These are phyloP conservation scores for Beta corolliflora DNA, from an alignment of 179 eudicot species.

Conservation along the genomic window DNA sequence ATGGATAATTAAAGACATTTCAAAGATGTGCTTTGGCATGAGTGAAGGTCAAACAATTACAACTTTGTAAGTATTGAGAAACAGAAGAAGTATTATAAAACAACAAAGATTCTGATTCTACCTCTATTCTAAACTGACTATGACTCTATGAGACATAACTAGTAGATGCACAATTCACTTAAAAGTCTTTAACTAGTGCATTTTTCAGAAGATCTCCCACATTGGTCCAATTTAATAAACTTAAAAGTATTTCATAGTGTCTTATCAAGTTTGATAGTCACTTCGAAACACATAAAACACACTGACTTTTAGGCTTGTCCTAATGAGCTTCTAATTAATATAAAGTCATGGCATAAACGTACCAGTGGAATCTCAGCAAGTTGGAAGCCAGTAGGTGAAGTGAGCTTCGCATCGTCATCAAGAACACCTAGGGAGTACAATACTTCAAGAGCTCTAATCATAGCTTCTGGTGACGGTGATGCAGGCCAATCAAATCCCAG, in stretches of 20 bases:
- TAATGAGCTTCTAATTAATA: not conserved
- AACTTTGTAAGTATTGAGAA: no score
- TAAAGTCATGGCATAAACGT: conserved; percentile 26
- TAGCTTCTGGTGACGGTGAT: conserved; percentile 92
- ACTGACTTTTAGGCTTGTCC: not conserved
- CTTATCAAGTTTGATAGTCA: not conserved
- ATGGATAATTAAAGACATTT: no score
- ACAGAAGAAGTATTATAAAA: no score
- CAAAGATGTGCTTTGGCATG: no score
- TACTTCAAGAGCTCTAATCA: conserved; percentile 96
- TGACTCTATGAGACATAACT: no score
- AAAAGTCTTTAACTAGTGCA: not conserved
- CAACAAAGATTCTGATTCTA: no score
- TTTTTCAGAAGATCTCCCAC: not conserved
- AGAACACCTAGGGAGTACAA: conserved; percentile 90
- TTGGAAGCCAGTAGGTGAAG: conserved; percentile 94
- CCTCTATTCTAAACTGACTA: no score
- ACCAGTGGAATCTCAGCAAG: conserved; percentile 96
- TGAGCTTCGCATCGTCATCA: conserved; percentile 97
- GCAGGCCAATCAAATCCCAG: conserved; percentile 97
- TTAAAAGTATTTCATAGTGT: not conserved
- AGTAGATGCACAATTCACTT: no score
- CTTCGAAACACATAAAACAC: not conserved
- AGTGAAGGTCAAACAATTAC: no score
- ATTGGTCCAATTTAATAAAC: not conserved